These are phyloP conservation scores for Zarea fungicola DNA, from an alignment of 2,329 filamentous ascomycete genomes.

Conservation along the genomic window DNA sequence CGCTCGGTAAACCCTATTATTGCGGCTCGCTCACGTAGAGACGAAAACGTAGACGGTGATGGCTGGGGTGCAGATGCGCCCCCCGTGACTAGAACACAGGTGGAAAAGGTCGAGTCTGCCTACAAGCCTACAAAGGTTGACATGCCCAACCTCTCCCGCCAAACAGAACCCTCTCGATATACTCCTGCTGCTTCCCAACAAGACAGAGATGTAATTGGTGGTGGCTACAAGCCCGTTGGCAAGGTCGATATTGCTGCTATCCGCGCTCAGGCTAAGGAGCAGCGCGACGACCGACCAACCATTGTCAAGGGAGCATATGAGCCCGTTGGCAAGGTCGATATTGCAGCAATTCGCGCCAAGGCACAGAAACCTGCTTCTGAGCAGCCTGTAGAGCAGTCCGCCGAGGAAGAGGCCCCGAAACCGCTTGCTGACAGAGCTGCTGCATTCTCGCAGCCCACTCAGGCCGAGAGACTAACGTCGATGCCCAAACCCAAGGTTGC, in stretches of 20 bases:
- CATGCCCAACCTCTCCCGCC: constrained; percentile 75
- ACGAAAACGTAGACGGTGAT: constrained; percentile 66
- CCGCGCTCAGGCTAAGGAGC: constrained; percentile 64
- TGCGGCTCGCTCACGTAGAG: constrained; percentile 56
- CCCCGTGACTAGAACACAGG: constrained; percentile 75
- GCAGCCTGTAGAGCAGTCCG: constrained; percentile 23
- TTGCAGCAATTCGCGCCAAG: constrained; percentile 83
- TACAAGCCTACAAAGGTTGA: constrained; percentile 97
- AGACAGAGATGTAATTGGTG: constrained; percentile 65
- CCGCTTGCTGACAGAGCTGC: constrained; percentile 71
- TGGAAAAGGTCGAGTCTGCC: constrained; percentile 87
- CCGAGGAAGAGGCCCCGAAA: constrained; percentile 40
- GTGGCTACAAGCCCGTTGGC: constrained; percentile 87
- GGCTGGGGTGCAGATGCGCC: constrained; percentile 95
- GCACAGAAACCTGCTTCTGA: constrained; percentile 60
- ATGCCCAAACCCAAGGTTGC: constrained; percentile 93
- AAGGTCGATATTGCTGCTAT: constrained; percentile 97
- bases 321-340: constrained; percentile 93
- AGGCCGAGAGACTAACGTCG: constrained; percentile 75
- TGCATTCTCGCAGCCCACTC: constrained; percentile 56
- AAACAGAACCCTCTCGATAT: constrained; percentile 63
- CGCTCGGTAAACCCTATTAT: constrained; percentile 61
- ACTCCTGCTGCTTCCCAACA: constrained; percentile 41
- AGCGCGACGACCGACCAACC: constrained; percentile 72
- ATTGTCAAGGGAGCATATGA: constrained; percentile 91